phyloP scores from a whole-genome alignment of 352 stramenopile species.

The Porosira glacialis region DNA sequence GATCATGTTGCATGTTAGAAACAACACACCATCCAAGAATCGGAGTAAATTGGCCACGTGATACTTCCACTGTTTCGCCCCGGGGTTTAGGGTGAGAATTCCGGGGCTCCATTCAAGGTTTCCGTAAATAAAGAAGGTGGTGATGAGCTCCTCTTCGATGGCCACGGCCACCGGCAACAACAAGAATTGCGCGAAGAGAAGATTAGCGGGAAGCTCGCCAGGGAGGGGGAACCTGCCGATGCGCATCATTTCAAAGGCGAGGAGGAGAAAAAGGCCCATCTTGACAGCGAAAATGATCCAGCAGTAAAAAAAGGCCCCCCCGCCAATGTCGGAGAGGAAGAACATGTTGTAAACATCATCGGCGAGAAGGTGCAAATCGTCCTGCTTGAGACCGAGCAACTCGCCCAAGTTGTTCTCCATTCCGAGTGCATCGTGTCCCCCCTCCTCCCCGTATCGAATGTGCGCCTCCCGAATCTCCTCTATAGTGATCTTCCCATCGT shows the following conservation, averaged over 20 bases:
- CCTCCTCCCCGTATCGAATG: conserved; percentile 10
- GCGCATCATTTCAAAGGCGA: conserved; percentile 35
- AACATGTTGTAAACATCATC: conserved; percentile 70
- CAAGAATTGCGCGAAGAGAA: conserved; percentile 50
- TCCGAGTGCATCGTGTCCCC: too few relatives aligned
- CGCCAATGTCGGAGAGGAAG: conserved; percentile 32
- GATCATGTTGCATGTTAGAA: conserved; percentile 51
- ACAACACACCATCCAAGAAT: conserved; percentile 48
- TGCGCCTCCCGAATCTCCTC: conserved; percentile 23
- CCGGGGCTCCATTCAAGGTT: conserved; percentile 44
- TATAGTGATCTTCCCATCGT: conserved; percentile 20
- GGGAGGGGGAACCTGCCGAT: conserved; percentile 8
- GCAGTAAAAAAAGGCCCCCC: conserved; percentile 43
- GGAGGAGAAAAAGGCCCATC: conserved; percentile 41
- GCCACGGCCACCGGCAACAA: conserved; percentile 54
- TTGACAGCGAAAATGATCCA: conserved; percentile 53
- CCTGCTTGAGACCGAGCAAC: conserved; percentile 15
- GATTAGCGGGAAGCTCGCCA: conserved; percentile 12
- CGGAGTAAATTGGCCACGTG: conserved; percentile 32
- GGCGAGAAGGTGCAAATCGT: conserved; percentile 27
- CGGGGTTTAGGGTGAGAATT: conserved; percentile 31
- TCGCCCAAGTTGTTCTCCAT: conserved; percentile 6
- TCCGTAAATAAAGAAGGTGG: conserved; percentile 37
- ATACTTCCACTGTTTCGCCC: conserved; percentile 35
- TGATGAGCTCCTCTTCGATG: conserved; percentile 62